phyloP scores from a whole-genome alignment of 2,329 filamentous ascomycete species.

The Talaromyces sp. region DNA sequence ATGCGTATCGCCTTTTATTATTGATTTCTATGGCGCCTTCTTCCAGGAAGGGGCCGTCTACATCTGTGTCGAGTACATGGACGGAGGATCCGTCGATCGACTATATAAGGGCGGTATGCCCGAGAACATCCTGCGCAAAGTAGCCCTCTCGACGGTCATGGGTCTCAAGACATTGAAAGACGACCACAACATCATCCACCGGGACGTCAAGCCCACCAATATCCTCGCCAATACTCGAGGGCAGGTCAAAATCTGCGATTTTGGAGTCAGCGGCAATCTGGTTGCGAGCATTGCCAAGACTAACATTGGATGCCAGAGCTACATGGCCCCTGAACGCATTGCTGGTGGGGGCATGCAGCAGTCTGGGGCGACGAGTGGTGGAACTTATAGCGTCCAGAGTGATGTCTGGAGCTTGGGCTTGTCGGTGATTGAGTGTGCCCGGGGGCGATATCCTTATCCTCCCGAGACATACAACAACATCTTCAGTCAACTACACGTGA shows the following conservation, averaged over 20 bases:
- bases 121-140: constrained; percentile 81
- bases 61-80: constrained; percentile 99
- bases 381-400: constrained; percentile 95
- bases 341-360: constrained; percentile 76
- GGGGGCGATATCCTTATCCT: constrained; percentile 92
- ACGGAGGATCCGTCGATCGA: constrained; percentile 96
- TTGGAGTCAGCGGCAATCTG: constrained; percentile 92
- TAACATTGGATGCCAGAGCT: constrained; percentile 98
- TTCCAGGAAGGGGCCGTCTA: constrained; percentile 99
- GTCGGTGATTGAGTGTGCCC: constrained; percentile 91
- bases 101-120: constrained; percentile 87
- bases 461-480: constrained; percentile 98
- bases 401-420: constrained; percentile 96
- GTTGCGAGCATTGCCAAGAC: constrained; percentile 98
- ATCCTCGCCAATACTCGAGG: constrained; percentile 86
- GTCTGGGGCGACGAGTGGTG: constrained; percentile 63
- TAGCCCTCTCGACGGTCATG: constrained; percentile 83
- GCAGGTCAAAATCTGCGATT: constrained; percentile 97
- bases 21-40: constrained; percentile 98
- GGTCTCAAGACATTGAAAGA: constrained; percentile 92
- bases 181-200: constrained; percentile 97
- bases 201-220: constrained; percentile 98
- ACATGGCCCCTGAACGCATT: constrained; percentile 97
- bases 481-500: constrained; percentile 92
- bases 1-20: constrained; percentile 91